Base-by-base conservation (phyloP, 1,284 basidiomycete species). In the Microbotryum scabiosae region DNA sequence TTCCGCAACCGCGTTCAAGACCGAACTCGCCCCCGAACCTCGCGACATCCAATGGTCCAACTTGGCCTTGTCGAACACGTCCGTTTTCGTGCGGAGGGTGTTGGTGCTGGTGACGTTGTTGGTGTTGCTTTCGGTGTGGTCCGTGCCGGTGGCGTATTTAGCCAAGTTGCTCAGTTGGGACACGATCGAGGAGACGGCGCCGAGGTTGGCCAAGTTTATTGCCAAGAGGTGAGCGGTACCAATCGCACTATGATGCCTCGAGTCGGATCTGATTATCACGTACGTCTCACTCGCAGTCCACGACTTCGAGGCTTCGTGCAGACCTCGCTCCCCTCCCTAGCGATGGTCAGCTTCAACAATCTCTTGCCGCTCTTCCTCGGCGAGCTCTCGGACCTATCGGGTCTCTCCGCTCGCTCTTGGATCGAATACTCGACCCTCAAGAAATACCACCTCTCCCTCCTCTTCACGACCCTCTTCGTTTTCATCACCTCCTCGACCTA, bases 11-110 rank as follows among this genome's bases (percentile, higher is more conserved):
- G 81, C 86, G 71, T 81, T 83, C 55, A 78, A 79, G 16, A 90
- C 89, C 2, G 80, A 80, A 52, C 83, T 83, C 6, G 66, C 94
- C 0, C 93, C 92, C 0, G 94, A 98, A 73, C 94, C 94, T 10
- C 82, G 94, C 50, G 94, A 98, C 74, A 88, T 98, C 61, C 84
- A 97, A 21, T 98, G 94, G 96, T 80, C 84, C 48, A 93, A 90
- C 70, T 86, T 97, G 76, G 79, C 83, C 2, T 82, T 86, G 60
- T 81, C 85, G 0, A 76, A 79, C 5, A 73, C 79, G 41, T 77
- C 82, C 41, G 76, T 83, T 14, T 79, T 83, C 51, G 79, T 84
- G 6, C 82, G 90, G 23, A 82, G 87, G 57, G 63, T 85, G 26
- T 73, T 92, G 10, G 85, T 92, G 3, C 78, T 90, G 30, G 21